Evolutionary conservation across 768 basidiomycete species (phyloP), one percentile per base, ranked within the genome.

Genomic region (Leccinum variicolor): DNA sequence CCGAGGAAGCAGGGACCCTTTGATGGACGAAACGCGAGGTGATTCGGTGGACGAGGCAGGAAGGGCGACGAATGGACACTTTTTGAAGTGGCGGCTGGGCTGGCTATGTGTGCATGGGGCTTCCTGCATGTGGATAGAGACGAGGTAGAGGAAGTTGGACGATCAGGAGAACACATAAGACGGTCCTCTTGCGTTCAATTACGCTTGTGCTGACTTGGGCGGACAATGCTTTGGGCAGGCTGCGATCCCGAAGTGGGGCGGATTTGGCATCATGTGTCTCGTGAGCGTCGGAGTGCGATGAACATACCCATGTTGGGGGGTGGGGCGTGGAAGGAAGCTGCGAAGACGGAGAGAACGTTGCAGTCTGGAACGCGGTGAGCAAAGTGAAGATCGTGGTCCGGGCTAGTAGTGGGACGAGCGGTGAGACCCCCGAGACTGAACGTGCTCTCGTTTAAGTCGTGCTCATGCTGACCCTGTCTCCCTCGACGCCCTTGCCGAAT

Each of bases 381-480:
- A 10, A 68, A 61, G 52, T 52, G 56, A 19, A 66, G 53, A 57
- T 69, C 66, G 49, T 19, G 58, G 39, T 69, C 64, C 13, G 48
- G 19, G 56, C 47, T 53, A 21, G 53, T 25, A n/a, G 57, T 2
- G 3, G 65, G 61, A 50, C 65, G 55, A 14, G 51, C 19, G 47
- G 64, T 49, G 36, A 69, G 62, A 59, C 66, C 73, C 0, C 61
- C 57, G 17, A 81, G 62, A 54, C 78, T 79, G 36, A 78, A 46
- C 50, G 76, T 78, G 60, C 78, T 80, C 51, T 75, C 74, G 60
- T 75, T 77, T 46, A 73, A 64, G 51, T 78, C 77, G 78, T 81
- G 52, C 75, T 77, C n/a, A 71, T 72, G 72, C 79, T 84, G 50
- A 57, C 45, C 21, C 69, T 64, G 23, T 68, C 71, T 6, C 62